phyloP scores from a whole-genome alignment of 768 basidiomycete genomes.

The Lentinula sp. region DNA sequence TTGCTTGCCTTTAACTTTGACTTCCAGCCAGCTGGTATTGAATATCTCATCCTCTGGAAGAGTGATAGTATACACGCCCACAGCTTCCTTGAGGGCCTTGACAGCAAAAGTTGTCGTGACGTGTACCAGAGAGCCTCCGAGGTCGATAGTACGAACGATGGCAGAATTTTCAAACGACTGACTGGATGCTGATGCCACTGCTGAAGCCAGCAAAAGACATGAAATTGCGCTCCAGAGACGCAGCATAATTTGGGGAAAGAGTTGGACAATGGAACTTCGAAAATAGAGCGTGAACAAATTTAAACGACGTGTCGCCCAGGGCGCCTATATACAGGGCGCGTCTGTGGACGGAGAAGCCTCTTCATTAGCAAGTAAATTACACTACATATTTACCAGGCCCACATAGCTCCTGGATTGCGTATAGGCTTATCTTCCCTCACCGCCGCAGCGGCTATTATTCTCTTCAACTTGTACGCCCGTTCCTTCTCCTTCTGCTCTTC shows the following conservation, averaged over 20 bases:
- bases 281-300: neutral
- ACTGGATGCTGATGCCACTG: slow-evolving; percentile 27
- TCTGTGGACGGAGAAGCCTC: neutral
- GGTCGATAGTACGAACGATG: slow-evolving; percentile 83
- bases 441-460: slow-evolving; percentile 74
- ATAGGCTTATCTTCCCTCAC: slow-evolving; percentile 78
- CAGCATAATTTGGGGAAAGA: slow-evolving; percentile 35
- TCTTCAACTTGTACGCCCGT: slow-evolving; percentile 61
- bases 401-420: slow-evolving; percentile 63
- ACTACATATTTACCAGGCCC: slow-evolving; percentile 62
- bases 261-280: neutral
- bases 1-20: slow-evolving; percentile 68
- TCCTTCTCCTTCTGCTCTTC: slow-evolving; percentile 61
- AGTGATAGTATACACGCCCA: slow-evolving; percentile 62
- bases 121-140: slow-evolving; percentile 83
- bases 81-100: slow-evolving; percentile 58
- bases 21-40: slow-evolving; percentile 75
- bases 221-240: slow-evolving; percentile 42
- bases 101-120: slow-evolving; percentile 87
- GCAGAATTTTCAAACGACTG: slow-evolving; percentile 82
- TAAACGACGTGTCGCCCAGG: slow-evolving; percentile 16
- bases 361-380: neutral
- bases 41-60: slow-evolving; percentile 56
- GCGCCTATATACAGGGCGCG: neutral
- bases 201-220: slow-evolving; percentile 37